Base-by-base conservation (phyloP, 495 filamentous ascomycete species). In the Hyaloscypha variabilis region DNA sequence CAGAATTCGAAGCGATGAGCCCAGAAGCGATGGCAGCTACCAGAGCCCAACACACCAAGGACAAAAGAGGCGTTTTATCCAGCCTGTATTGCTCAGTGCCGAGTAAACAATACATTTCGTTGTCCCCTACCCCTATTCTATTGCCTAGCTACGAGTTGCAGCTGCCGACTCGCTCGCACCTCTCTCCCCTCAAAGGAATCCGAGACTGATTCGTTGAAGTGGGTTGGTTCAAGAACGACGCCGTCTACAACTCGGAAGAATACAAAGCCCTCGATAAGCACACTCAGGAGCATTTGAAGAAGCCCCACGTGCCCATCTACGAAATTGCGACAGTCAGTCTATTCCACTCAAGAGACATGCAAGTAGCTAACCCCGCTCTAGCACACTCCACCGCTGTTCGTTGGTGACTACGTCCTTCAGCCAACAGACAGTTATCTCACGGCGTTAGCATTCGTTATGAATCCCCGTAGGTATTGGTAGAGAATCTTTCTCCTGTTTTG, bases 211-310 rank as follows among this genome's bases (percentile, higher is more conserved):
- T n/a, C n/a, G n/a, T n/a, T n/a, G n/a, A n/a, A n/a, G n/a, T 79
- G 25, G 85, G 83, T 1, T 89, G 78, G 77, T 78, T 87, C 72
- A 88, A 88, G 72, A 76, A 78, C 3, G 74, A 80, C 34, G 63
- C 63, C 0, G 63, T 87, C 3, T 60, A 70, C 6, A 25, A 58
- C 0, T 77, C 75, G 1, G 46, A 69, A 1, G 82, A 83, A 68
- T 85, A 83, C 73, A 68, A 77, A 49, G 76, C 71, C 0, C 76
- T 87, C 0, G 78, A 82, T 0, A 39, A 52, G 5, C 26, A 69
- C 0, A 76, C 76, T 13, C 78, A 83, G 68, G 59, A 69, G 0
- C 78, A 77, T 56, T 66, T 85, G 13, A 69, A 73, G 49, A 69
- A 69, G 13, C 67, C 75, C 6, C 86, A 83, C 1, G 75, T 85